phyloP scores from a whole-genome alignment of 2,329 filamentous ascomycete species.

The Curvularia lunata region DNA sequence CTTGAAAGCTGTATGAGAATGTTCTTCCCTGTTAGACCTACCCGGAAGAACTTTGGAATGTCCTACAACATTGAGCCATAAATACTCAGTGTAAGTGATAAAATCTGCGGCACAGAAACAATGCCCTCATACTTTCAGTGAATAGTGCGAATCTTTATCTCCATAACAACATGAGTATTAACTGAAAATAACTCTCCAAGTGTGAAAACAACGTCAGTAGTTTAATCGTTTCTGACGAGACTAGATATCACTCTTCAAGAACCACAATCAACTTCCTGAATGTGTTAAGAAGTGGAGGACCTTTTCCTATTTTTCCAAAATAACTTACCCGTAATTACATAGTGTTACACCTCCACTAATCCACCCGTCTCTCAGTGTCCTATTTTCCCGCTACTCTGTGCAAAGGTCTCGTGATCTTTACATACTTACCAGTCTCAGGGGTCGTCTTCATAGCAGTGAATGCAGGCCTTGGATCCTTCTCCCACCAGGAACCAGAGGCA shows the following conservation, averaged over 20 bases:
- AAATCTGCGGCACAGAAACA: too few species aligned
- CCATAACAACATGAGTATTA: not conserved
- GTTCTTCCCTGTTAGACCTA: too few species aligned
- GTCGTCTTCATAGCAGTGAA: constrained; percentile 7
- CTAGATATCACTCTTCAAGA: not conserved
- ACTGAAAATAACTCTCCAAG: not conserved
- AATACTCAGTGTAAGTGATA: too few species aligned
- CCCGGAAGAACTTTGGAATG: too few species aligned
- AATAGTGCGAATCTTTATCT: not conserved
- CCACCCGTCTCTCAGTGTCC: not conserved
- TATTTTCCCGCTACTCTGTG: not conserved
- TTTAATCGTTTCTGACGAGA: not conserved
- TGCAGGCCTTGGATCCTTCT: constrained; percentile 12
- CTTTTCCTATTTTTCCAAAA: not conserved
- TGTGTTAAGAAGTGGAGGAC: not conserved
- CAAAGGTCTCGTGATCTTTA: constrained; percentile 23
- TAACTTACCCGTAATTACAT: constrained; percentile 14
- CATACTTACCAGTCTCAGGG: constrained; percentile 28
- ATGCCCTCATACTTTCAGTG: not conserved
- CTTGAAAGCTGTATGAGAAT: too few species aligned
- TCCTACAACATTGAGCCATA: too few species aligned
- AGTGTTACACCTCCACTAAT: constrained; percentile 14
- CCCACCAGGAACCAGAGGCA: constrained; percentile 23
- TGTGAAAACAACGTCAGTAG: not conserved
- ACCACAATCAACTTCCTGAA: constrained; percentile 6